Evolutionary conservation across 1,284 basidiomycete genomes (phyloP), one percentile per base, ranked within the genome.

Genomic region (Retiboletus flavoniger): DNA sequence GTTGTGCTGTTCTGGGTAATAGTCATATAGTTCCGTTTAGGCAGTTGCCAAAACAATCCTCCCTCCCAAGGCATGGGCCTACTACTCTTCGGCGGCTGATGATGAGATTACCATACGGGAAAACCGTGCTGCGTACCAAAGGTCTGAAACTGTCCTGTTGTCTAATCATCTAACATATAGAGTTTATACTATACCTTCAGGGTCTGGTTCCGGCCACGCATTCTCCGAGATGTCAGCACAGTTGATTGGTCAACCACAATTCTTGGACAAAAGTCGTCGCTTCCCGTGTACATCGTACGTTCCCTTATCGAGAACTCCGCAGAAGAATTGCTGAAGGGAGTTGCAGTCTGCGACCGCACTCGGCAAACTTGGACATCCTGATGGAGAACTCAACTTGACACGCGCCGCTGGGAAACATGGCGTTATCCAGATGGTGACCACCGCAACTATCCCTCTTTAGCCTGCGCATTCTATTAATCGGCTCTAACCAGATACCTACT

Each of bases 191-290:
- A 3, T 42, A 8, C 29, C 17, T 32, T 5, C 51, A 78, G 83
- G 24, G 78, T 91, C 54, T 91, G 86, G 86, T 90, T 90, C 78
- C 77, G 87, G 4, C 87, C 89, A 5, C 78, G 88, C 10, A 77
- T 91, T 46, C 72, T 90, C 7, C 78, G 85, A 26, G 79, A 90
- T 62, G 87, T 90, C 10, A 72, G 73, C 13, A 71, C 72, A 14
- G 79, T 90, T 32, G 83, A 89, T 68, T 86, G 75, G 70, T 79
- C 77, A 10, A 83, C 81, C 34, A 80, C 72, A 11, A 80, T 88
- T 41, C 70, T 87, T 31, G 83, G 83, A 0, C 74, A 77, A 50
- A 79, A 77, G 62, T 75, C 80, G 10, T 75, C 71, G 31, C 75
- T 87, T 69, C 83, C 84, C 0, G 72, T 88, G 3, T 89, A 87